phyloP scores from a whole-genome alignment of 257 asterid species.

The Solanum piurae region DNA sequence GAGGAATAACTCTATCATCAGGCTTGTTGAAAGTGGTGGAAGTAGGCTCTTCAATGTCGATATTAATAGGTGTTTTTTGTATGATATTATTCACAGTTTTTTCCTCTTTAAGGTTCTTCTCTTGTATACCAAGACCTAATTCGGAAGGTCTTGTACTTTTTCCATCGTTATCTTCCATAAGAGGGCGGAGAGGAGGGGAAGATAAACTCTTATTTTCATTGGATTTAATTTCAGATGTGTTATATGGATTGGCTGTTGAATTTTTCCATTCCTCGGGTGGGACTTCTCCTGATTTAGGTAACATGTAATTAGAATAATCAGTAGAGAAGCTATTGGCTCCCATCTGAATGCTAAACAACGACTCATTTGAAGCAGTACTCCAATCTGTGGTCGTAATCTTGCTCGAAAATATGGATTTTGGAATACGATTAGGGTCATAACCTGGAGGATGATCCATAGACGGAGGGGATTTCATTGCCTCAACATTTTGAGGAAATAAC shows the following conservation, averaged over 20 bases:
- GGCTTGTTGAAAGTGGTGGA: neutral
- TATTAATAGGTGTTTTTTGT: neutral
- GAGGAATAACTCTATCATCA: neutral
- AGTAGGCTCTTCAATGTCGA: neutral
- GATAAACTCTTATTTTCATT: neutral
- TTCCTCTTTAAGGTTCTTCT: neutral
- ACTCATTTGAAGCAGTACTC: constrained; percentile 74
- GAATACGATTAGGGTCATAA: constrained; percentile 56
- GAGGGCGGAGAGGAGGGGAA: neutral
- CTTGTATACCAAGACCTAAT: neutral
- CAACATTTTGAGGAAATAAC: neutral
- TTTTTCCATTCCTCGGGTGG: neutral
- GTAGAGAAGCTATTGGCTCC: constrained; percentile 45
- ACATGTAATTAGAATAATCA: constrained; percentile 20
- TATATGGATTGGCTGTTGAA: neutral
- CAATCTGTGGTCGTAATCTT: constrained; percentile 39
- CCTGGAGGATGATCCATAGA: constrained; percentile 20
- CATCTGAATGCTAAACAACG: constrained; percentile 68
- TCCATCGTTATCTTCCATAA: neutral
- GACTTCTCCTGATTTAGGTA: neutral
- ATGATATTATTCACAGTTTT: neutral
- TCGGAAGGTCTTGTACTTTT: neutral
- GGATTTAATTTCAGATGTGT: neutral
- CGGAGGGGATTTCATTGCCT: constrained; percentile 21
- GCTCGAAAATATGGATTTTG: constrained; percentile 31